A percentile compares a stretch with the other conserved stretches of the same genome.
Evolutionary conservation across 1,139 yeast species (phyloP).

Genomic region (Magnusiomyces tetraspermus): DNA sequence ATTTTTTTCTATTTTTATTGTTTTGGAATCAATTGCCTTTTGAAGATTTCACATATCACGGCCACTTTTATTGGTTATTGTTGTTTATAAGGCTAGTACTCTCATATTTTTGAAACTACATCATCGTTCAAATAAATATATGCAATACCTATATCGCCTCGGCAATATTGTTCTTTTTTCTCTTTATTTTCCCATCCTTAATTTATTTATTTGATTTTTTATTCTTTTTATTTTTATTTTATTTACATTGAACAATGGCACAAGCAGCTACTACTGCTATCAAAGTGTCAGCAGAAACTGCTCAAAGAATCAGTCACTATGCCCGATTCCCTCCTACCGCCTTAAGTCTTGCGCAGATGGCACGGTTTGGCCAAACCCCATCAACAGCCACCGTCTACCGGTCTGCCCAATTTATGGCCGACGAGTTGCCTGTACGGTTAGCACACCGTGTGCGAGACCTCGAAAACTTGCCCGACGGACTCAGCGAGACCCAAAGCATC

Average conservation of each 20-base stretch:
- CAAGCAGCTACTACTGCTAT: neutral
- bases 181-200: too few relatives aligned
- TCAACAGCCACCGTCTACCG: constrained; percentile 69
- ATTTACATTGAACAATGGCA: neutral
- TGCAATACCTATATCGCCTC: too few relatives aligned
- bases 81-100: too few relatives aligned
- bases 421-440: constrained; percentile 77
- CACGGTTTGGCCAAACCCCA: constrained; percentile 74
- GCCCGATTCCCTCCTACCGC: constrained; percentile 78
- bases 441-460: constrained; percentile 82
- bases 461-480: constrained; percentile 68
- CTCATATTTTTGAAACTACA: too few relatives aligned
- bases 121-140: too few relatives aligned
- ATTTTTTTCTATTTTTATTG: too few relatives aligned
- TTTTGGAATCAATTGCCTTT: too few relatives aligned
- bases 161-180: too few relatives aligned
- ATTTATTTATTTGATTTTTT: neutral
- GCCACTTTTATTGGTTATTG: too few relatives aligned
- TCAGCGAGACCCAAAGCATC: constrained; percentile 65
- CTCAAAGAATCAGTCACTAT: constrained; percentile 38
- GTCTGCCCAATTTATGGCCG: constrained; percentile 78
- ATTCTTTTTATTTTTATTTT: neutral
- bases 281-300: too few relatives aligned
- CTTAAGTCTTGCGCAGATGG: constrained; percentile 79
- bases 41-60: too few relatives aligned